Evolutionary conservation across 2,329 filamentous ascomycete species (phyloP).

Genomic region (Septoria petroselini): DNA sequence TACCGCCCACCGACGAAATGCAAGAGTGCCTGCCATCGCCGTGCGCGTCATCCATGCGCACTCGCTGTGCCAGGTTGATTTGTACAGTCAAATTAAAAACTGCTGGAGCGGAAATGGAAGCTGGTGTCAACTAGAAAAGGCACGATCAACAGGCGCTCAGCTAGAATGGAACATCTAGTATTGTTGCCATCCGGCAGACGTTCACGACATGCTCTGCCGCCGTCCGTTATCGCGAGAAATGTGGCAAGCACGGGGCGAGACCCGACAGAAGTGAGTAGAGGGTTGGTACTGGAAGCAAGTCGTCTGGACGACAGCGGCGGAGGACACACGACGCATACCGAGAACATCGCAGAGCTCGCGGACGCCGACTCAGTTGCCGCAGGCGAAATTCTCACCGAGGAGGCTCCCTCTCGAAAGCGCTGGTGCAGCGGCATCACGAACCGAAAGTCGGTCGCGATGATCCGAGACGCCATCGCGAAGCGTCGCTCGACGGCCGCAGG

Average conservation of each 20-base stretch:
- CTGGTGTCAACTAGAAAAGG: background rate
- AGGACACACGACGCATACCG: background rate
- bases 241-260: background rate
- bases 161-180: background rate
- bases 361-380: background rate
- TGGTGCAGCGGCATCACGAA: background rate
- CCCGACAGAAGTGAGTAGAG: background rate
- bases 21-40: background rate
- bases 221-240: constrained; percentile 5
- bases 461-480: background rate
- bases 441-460: background rate
- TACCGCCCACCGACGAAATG: background rate
- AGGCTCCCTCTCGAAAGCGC: no score
- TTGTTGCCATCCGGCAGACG: background rate
- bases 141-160: no score
- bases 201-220: constrained; percentile 14
- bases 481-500: background rate
- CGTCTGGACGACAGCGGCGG: background rate
- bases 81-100: no score
- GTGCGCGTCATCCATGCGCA: no score
- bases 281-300: background rate
- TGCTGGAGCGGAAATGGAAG: no score
- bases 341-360: background rate
- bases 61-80: no score
- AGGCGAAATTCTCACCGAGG: background rate